Base-by-base conservation (phyloP, 305 asterid species). In the Caryopteris hybrid region DNA sequence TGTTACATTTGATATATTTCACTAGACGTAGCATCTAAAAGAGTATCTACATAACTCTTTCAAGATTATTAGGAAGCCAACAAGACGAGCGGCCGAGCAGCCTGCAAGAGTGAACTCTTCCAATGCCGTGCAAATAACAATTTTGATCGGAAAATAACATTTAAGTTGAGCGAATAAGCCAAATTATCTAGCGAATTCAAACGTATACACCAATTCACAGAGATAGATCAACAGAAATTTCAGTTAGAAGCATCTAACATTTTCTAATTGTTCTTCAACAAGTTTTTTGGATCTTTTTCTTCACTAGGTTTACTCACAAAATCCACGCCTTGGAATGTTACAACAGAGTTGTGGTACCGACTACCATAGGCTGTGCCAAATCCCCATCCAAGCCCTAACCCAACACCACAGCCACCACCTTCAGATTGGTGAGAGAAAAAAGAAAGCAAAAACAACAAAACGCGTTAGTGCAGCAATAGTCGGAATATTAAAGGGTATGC, bases 371-470 rank as follows among this genome's bases (percentile, higher is more conserved):
- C 96, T 2, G 89, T 43, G 64, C 99, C 96, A 22, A 90, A 93
- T 73, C 97, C 96, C 96, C 96, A 93, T 70, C 99, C 97, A 20
- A 93, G 89, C 68, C 96, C 97, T 45, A 86, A 41, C 13, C 96
- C 96, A 21, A 88, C 69, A 63, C 97, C 99, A 62, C 97, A 93
- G 66, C 97, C 99, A 9, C 98, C 98, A 71, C 98, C 98, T 92
- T 63, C 64, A 81, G 34, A 64, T 73, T 31, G 43, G 12, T 17
- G 11, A 0, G 36, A 20, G 59, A 38, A 45, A 13, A 14, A 57
- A 50, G 46, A 73, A 38, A 58, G 8, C 0, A 33, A 16, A 58
- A 36, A 45, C 10, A 16, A n/a, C n/a, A 60, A 50, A 50, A 72
- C 18, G 55, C 5, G 34, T 80, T 43, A 73, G 65, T 55, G 64